These are phyloP conservation scores for Candida golubevii DNA, from an alignment of 805 yeast species.

Conservation along the genomic window DNA sequence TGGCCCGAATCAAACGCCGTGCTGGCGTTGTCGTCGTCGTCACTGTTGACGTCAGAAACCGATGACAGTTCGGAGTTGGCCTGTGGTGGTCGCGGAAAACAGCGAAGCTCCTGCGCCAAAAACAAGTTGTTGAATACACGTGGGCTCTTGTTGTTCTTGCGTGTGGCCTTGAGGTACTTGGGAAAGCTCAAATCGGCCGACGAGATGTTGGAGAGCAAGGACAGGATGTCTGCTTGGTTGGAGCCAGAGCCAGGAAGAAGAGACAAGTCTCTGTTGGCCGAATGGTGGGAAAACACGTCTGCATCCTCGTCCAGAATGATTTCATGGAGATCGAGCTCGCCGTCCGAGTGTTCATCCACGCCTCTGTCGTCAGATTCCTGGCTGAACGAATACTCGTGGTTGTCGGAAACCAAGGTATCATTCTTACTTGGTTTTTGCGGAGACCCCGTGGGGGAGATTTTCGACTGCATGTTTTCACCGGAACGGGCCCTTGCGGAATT, in stretches of 20 bases:
- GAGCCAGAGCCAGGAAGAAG: slow-evolving; percentile 9
- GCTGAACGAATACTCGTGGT: neutral
- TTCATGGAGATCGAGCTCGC: slow-evolving; percentile 13
- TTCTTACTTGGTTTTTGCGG: no score
- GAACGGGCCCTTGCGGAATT: neutral
- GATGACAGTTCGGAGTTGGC: slow-evolving; percentile 3
- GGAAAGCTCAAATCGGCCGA: slow-evolving; percentile 46
- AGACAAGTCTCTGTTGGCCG: slow-evolving; percentile 17
- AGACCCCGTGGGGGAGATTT: neutral
- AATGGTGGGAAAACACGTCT: slow-evolving; percentile 8
- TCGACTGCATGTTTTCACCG: neutral
- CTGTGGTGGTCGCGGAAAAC: neutral
- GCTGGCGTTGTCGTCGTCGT: neutral
- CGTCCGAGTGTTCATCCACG: slow-evolving; percentile 11
- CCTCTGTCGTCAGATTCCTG: slow-evolving; percentile 1
- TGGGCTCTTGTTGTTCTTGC: slow-evolving; percentile 44
- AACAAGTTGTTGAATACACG: slow-evolving; percentile 49
- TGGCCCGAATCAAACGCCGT: neutral
- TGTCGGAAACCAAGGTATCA: neutral
- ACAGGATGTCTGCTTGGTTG: slow-evolving; percentile 9
- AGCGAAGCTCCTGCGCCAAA: slow-evolving; percentile 53
- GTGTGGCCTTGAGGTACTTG: slow-evolving; percentile 49
- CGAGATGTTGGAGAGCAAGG: slow-evolving; percentile 30
- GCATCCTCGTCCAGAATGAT: slow-evolving; percentile 16
- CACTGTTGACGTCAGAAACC: neutral